Evolutionary conservation across 192 early-diverging fungal genomes (phyloP).

Genomic region (Backusella sp.): DNA sequence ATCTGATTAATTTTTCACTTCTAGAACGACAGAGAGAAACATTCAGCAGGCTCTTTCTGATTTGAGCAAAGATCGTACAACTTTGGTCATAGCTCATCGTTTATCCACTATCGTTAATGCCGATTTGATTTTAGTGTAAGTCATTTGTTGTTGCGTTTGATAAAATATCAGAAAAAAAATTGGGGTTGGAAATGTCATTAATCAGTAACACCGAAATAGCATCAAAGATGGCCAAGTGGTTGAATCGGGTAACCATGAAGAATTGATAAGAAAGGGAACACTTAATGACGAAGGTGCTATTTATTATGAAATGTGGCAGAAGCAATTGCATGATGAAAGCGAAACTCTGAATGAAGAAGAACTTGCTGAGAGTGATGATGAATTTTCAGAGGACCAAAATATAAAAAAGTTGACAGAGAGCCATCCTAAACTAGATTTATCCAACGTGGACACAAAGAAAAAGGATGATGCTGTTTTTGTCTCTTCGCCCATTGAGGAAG

Average conservation of each 20-base stretch:
- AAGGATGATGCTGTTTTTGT: background rate
- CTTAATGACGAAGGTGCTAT: constrained; percentile 53
- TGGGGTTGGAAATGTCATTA: background rate
- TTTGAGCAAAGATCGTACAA: constrained; percentile 82
- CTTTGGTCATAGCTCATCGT: constrained; percentile 85
- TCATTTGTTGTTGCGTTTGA: background rate
- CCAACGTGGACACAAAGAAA: background rate
- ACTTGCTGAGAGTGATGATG: background rate
- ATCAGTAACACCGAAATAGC: background rate
- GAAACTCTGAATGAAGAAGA: constrained; percentile 11
- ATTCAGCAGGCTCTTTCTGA: constrained; percentile 81
- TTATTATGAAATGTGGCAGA: constrained; percentile 92
- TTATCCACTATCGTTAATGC: constrained; percentile 82
- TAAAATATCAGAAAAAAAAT: background rate
- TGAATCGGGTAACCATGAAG: constrained; percentile 79
- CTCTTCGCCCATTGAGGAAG: background rate
- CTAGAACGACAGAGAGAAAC: constrained; percentile 55
- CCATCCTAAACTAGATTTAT: background rate
- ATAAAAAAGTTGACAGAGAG: background rate
- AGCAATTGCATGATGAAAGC: constrained; percentile 73
- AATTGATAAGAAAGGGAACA: constrained; percentile 59
- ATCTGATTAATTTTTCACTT: constrained; percentile 14
- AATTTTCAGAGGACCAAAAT: background rate
- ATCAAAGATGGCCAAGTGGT: constrained; percentile 80
- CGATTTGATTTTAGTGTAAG: constrained; percentile 78